A percentile compares a stretch with the other conserved stretches of the same genome.
These are phyloP conservation scores for Otatea glauca DNA, from an alignment of 176 grass and related monocot genomes.

Conservation along the genomic window DNA sequence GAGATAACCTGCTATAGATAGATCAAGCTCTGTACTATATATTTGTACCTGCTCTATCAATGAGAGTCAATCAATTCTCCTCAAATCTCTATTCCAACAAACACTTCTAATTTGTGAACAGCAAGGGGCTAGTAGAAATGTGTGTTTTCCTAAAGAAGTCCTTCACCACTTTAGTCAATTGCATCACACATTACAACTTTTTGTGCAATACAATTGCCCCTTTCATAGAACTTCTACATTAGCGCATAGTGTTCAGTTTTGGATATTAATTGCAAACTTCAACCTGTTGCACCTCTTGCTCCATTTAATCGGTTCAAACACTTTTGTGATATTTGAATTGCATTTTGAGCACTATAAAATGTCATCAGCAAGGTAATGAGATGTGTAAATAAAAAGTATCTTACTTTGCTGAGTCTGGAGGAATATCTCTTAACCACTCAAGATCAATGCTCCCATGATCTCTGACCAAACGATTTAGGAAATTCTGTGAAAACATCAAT, in stretches of 20 bases:
- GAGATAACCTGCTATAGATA: too few relatives aligned
- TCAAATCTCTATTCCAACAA: background rate
- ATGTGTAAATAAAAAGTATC: constrained; percentile 41
- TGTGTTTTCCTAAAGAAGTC: constrained; percentile 15
- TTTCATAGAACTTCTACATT: constrained; percentile 25
- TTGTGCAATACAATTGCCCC: background rate
- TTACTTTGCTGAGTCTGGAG: constrained; percentile 84
- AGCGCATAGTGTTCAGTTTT: constrained; percentile 8
- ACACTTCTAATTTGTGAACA: constrained; percentile 43
- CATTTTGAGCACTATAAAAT: constrained; percentile 32
- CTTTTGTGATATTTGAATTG: background rate
- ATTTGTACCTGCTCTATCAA: too few relatives aligned
- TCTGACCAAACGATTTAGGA: constrained; percentile 82
- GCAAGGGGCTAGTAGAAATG: background rate
- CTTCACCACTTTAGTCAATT: constrained; percentile 26
- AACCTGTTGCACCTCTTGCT: constrained; percentile 5
- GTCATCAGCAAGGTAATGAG: constrained; percentile 30
- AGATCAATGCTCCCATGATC: constrained; percentile 97
- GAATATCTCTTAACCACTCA: constrained; percentile 83
- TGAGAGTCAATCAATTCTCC: too few relatives aligned
- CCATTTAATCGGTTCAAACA: constrained; percentile 18
- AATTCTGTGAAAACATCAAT: constrained; percentile 63
- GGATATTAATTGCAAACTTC: constrained; percentile 25
- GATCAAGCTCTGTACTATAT: too few relatives aligned
- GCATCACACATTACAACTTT: constrained; percentile 18